These are phyloP conservation scores for Fusarium sp. DNA, from an alignment of 2,329 filamentous ascomycete species.

Conservation along the genomic window DNA sequence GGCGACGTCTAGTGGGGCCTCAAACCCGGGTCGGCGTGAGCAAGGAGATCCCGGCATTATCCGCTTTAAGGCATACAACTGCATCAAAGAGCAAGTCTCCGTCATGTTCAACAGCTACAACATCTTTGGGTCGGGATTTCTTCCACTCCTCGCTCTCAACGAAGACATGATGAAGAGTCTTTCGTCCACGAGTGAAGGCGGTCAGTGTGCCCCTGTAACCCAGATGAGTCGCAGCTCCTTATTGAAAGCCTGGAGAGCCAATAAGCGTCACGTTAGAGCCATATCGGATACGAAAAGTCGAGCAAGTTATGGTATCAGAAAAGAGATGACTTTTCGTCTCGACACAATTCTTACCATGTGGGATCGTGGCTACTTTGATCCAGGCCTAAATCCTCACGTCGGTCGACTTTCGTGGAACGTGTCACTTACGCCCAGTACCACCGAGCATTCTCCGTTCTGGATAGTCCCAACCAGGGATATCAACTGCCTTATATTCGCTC, in stretches of 20 bases:
- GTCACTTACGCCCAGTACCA: neutral
- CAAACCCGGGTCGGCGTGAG: neutral
- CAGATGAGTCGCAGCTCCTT: neutral
- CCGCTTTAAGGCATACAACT: conserved; percentile 13
- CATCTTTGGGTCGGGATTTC: conserved; percentile 1
- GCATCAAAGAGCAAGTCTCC: conserved; percentile 4
- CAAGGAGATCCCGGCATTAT: conserved; percentile 5
- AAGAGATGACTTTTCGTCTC: conserved; percentile 12
- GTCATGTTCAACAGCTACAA: conserved; percentile 12
- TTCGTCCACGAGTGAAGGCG: conserved; percentile 8
- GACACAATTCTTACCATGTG: conserved; percentile 12
- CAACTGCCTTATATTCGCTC: conserved; percentile 2
- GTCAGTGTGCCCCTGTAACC: neutral
- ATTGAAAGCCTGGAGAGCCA: conserved; percentile 5
- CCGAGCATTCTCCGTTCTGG: conserved; percentile 5
- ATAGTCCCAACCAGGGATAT: conserved; percentile 1
- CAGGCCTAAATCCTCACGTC: neutral
- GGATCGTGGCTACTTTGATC: neutral
- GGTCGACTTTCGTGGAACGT: neutral
- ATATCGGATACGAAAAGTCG: conserved; percentile 5
- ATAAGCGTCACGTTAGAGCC: conserved; percentile 12
- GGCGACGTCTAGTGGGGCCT: neutral
- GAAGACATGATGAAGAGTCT: conserved; percentile 6
- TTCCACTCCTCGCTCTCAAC: conserved; percentile 7
- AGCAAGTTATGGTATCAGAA: conserved; percentile 4